Conservation (phyloP, 1,284 basidiomycete species). For the Puccinia coronata region DNA sequence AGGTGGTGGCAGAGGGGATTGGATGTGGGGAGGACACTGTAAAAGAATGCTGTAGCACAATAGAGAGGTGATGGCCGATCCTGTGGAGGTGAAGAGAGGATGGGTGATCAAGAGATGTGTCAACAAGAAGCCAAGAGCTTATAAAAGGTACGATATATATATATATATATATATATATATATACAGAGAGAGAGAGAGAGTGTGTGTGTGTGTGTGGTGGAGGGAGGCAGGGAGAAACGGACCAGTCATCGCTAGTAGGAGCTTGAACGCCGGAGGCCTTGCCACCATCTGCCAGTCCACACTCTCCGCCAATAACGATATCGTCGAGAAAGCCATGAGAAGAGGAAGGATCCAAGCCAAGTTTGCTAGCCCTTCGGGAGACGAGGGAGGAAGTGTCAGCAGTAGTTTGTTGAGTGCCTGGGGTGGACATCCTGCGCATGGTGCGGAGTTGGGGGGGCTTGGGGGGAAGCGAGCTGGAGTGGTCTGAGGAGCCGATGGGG, state of each 20-base stretch:
- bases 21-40: constrained; percentile 52
- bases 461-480: not conserved
- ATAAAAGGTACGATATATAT: not conserved
- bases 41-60: constrained; percentile 56
- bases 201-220: not conserved
- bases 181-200: no score
- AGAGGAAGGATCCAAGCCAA: constrained; percentile 9
- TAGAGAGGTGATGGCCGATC: constrained; percentile 56
- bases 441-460: not conserved
- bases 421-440: constrained; percentile 36
- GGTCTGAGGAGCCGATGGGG: not conserved
- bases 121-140: not conserved
- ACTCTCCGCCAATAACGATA: constrained; percentile 41
- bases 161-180: not conserved
- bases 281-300: constrained; percentile 33
- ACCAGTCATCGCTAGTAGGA: constrained; percentile 23
- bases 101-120: no score
- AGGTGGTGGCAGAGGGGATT: constrained; percentile 25
- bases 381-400: not conserved
- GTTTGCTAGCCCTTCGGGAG: not conserved
- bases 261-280: constrained; percentile 25
- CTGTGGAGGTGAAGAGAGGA: constrained; percentile 46
- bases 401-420: constrained; percentile 4
- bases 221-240: not conserved
- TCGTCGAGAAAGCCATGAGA: not conserved